These are phyloP conservation scores for Rhytidhysteron rufulum DNA, from an alignment of 2,329 filamentous ascomycete genomes.

Conservation along the genomic window DNA sequence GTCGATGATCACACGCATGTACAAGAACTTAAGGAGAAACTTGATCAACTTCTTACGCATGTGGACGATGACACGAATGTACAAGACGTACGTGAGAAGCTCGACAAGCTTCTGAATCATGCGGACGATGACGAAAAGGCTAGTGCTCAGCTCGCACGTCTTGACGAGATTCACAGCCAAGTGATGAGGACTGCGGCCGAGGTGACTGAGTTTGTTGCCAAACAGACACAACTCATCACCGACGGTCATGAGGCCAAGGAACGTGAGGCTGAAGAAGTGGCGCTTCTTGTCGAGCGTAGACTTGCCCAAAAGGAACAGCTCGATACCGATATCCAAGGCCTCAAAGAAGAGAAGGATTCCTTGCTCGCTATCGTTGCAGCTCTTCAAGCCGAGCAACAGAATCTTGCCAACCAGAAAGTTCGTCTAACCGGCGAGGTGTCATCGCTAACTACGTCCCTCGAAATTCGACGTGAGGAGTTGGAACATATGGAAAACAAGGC, in stretches of 20 bases:
- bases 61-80: no score
- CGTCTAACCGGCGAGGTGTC: conserved; percentile 81
- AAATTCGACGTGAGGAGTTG: conserved; percentile 85
- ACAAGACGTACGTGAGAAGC: no score
- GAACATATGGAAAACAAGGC: conserved; percentile 86
- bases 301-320: conserved; percentile 62
- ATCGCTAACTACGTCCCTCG: conserved; percentile 83
- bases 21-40: no score
- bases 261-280: conserved; percentile 74
- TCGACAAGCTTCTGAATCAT: no score
- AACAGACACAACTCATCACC: conserved; percentile 69
- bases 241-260: conserved; percentile 77
- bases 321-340: conserved; percentile 43
- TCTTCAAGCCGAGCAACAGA: conserved; percentile 68
- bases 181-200: conserved; percentile 81
- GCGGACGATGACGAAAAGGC: conserved; percentile 65
- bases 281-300: conserved; percentile 74
- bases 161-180: conserved; percentile 85
- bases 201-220: conserved; percentile 75
- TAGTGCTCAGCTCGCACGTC: conserved; percentile 70
- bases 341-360: conserved; percentile 46
- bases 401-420: conserved; percentile 72
- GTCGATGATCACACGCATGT: no score
- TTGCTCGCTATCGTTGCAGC: conserved; percentile 52
- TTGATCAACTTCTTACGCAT: no score